Conservation (phyloP, 1,284 basidiomycete species). For the Ustilago shanxiensis region DNA sequence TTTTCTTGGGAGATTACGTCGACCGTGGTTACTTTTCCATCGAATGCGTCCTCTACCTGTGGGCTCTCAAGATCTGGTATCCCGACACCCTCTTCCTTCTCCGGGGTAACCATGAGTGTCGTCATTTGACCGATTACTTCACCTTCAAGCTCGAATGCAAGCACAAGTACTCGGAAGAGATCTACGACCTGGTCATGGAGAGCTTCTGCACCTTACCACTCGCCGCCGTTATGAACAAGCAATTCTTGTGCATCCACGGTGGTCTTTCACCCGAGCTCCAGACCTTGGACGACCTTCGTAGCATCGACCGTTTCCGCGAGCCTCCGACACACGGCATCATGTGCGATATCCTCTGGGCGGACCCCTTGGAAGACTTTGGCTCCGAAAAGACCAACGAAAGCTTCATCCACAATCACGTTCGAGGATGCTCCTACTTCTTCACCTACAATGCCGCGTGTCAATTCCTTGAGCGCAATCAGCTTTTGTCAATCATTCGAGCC, state of each 20-base stretch:
- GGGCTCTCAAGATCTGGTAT: conserved; percentile 70
- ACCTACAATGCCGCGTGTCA: conserved; percentile 92
- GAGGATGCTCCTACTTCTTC: conserved; percentile 96
- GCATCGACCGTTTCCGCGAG: conserved; percentile 94
- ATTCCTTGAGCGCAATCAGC: conserved; percentile 91
- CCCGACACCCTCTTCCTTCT: conserved; percentile 68
- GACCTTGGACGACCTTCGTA: conserved; percentile 87
- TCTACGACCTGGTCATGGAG: conserved; percentile 73
- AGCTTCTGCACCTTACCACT: conserved; percentile 92
- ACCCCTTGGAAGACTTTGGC: conserved; percentile 93
- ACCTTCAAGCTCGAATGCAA: conserved; percentile 70
- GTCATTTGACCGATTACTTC: conserved; percentile 70
- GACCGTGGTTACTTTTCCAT: conserved; percentile 70
- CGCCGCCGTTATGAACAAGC: conserved; percentile 96
- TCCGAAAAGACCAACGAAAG: conserved; percentile 86
- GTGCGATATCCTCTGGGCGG: conserved; percentile 95
- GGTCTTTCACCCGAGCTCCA: conserved; percentile 90
- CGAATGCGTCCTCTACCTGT: conserved; percentile 69
- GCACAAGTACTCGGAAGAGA: conserved; percentile 70
- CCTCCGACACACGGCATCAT: conserved; percentile 93
- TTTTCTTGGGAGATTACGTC: conserved; percentile 70
- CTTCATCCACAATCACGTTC: conserved; percentile 91
- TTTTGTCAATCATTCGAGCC: conserved; percentile 92
- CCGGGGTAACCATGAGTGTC: conserved; percentile 70
- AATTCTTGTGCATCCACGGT: conserved; percentile 95